phyloP scores from a whole-genome alignment of 192 early-diverging fungal species.

The Lunasporangiospora selenospora region DNA sequence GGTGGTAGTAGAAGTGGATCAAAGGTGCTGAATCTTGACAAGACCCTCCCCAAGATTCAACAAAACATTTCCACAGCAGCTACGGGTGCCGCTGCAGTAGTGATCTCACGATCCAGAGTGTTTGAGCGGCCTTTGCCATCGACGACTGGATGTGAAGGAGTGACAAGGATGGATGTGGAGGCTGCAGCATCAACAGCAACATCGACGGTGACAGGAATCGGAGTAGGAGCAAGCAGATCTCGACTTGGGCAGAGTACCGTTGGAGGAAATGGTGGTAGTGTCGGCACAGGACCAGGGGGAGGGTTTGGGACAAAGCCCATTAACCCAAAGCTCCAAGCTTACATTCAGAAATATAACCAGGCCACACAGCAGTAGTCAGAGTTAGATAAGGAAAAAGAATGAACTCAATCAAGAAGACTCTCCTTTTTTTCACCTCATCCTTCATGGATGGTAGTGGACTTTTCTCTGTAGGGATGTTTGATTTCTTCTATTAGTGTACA shows the following conservation, averaged over 20 bases:
- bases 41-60: conserved; percentile 41
- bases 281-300: background rate
- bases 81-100: too few species aligned
- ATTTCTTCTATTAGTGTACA: too few species aligned
- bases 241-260: background rate
- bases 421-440: too few species aligned
- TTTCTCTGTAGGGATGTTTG: too few species aligned
- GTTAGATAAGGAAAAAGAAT: too few species aligned
- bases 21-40: conserved; percentile 32
- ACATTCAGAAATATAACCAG: conserved; percentile 43
- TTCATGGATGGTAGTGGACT: too few species aligned
- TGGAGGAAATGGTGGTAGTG: background rate
- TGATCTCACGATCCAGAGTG: background rate
- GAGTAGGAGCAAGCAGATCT: background rate
- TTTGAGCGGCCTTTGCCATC: conserved; percentile 1
- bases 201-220: background rate
- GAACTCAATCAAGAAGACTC: too few species aligned
- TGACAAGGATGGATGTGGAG: too few species aligned
- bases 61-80: too few species aligned
- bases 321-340: conserved; percentile 36
- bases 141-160: too few species aligned
- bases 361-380: too few species aligned
- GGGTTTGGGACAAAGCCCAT: conserved; percentile 7
- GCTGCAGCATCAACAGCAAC: background rate
- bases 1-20: too few species aligned